Evolutionary conservation across 2,329 filamentous ascomycete genomes (phyloP), one percentile per base, ranked within the genome.

Genomic region (Aureobasidium melanogenum): DNA sequence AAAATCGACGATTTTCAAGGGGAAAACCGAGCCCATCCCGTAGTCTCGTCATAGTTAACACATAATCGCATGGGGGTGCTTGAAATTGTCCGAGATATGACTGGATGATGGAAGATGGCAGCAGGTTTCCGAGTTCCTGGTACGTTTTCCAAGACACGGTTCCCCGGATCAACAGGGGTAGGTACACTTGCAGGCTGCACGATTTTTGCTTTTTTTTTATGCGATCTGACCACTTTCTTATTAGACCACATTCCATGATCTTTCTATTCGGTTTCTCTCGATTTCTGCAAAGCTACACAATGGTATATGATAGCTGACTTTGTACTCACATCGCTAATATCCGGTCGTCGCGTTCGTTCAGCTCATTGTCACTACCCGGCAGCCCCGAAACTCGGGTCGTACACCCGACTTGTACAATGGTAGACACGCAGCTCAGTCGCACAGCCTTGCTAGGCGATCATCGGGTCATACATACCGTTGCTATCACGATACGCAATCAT

Each of bases 161-260:
- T 59, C 56, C 56, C 56, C 56, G 24, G 56, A 59, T 59, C 56
- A 59, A 38, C 56, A 59, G 56, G 56, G 56, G 56, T 50, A 15
- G 39, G 12, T 26, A 2, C n/a, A n/a, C n/a, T n/a, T 46, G 30
- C 12, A 8, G 36, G 54, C 54, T 17, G 54, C 54, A 44, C 39
- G 17, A 56, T 57, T 34, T 57, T n/a, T 57, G 54, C 39, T 57
- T 57, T 57, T 36, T 57, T 57, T 41, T n/a, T n/a, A n/a, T 19
- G 28, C 39, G 54, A 57, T 57, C 14, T 15, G 22, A 14, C 54
- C 22, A 22, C 41, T 38, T 47, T 46, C 15, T 28, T 19, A 57
- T 38, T 41, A 57, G 26, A 57, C 54, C 36, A 15, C 24, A 12
- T 57, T 57, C 41, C 39, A 46, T 28, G 54, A 38, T 38, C 41